Base-by-base conservation (phyloP, 495 filamentous ascomycete species). In the Penicillium goetzii region DNA sequence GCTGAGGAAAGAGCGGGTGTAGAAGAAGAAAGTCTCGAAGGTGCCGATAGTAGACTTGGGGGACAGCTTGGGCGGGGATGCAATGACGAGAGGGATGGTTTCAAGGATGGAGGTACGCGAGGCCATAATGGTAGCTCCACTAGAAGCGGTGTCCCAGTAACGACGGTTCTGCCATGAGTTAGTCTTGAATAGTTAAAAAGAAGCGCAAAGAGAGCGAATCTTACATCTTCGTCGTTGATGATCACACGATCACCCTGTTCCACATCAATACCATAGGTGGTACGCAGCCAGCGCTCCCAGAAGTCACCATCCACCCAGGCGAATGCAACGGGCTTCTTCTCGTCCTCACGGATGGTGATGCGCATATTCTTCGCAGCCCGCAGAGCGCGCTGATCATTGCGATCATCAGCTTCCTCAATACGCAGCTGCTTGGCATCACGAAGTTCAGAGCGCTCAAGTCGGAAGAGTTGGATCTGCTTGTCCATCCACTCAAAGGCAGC, bases 281-380 rank as follows among this genome's bases (percentile, higher is more conserved):
- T 95, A 50, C 92, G 83, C 58, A 99, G 87, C 95, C 95, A 99
- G 40, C 94, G 84, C 74, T 97, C 93, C 95, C 95, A 99, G 75
- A 98, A 97, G 25, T 92, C 86, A 53, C 93, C 93, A 74, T 99
- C 95, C 9, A 98, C 92, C 96, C 96, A 98, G n/a, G 96, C 95
- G 78, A 99, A 99, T 4, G 88, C 84, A 26, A 97, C 92, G 68
- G 95, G 89, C 76, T 95, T 97, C 68, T 89, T 89, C 70, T 92
- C 88, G 58, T 91, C 84, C 69, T 90, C 87, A 64, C 93, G 88
- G 83, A 97, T 94, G 60, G 90, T 90, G 71, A 98, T 93, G 8
- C 87, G 85, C 75, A 96, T 97, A 64, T 86, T 90, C 81, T 99
- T 99, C 25, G 95, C 96, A n/a, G 86, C 81, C 47, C 92, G 84